phyloP scores from a whole-genome alignment of 495 filamentous ascomycete genomes.

The Aspergillus egyptiacus region DNA sequence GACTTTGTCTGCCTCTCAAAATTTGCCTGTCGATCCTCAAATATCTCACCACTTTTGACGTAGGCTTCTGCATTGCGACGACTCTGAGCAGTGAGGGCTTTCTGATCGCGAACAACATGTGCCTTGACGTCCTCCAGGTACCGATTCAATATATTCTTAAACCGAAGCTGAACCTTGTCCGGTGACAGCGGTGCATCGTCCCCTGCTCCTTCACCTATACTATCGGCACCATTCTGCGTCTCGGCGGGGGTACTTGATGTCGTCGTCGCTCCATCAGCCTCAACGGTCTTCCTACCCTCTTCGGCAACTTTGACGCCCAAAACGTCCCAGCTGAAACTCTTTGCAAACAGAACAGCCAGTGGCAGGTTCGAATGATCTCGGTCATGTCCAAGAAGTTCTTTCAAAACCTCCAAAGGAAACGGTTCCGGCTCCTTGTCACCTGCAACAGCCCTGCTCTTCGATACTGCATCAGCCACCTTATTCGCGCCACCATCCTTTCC shows the following conservation, averaged over 20 bases:
- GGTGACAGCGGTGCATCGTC: constrained; percentile 69
- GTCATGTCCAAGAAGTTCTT: constrained; percentile 91
- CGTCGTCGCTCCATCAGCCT: constrained; percentile 76
- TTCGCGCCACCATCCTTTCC: constrained; percentile 54
- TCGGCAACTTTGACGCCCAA: constrained; percentile 66
- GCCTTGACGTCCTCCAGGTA: constrained; percentile 92
- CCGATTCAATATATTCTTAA: constrained; percentile 77
- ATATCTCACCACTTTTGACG: constrained; percentile 96
- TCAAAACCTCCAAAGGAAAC: constrained; percentile 92
- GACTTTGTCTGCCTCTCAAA: constrained; percentile 89
- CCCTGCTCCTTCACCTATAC: constrained; percentile 24
- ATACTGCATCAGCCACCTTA: constrained; percentile 51
- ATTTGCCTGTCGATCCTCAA: constrained; percentile 93
- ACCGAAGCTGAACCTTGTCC: constrained; percentile 75
- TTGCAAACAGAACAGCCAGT: constrained; percentile 88
- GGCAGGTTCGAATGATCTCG: constrained; percentile 88
- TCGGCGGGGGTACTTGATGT: constrained; percentile 42
- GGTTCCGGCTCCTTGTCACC: constrained; percentile 58
- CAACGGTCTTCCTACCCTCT: constrained; percentile 76
- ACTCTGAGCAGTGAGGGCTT: constrained; percentile 71
- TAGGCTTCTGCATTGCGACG: constrained; percentile 97
- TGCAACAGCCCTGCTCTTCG: constrained; percentile 33
- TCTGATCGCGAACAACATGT: constrained; percentile 85
- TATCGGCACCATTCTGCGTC: constrained; percentile 42
- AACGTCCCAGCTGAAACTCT: constrained; percentile 93